Conservation (phyloP, 257 asterid species). For the Mentha longifolia region DNA sequence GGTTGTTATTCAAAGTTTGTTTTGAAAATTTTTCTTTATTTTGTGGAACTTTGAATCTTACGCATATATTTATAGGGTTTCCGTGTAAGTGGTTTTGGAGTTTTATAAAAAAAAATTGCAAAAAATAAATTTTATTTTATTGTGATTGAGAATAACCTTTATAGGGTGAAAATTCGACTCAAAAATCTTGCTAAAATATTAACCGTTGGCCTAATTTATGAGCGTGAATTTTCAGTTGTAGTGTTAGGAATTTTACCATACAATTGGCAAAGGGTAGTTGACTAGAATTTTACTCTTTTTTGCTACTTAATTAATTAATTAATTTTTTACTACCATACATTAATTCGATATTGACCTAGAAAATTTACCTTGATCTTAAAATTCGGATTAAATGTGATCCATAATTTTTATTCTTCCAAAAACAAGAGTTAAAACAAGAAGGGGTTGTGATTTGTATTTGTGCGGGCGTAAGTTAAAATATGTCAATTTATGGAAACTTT, state of each 20-base stretch:
- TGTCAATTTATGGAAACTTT: constrained; percentile 8
- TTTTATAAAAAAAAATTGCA: too few relatives aligned
- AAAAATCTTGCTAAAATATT: neutral
- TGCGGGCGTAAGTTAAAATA: neutral
- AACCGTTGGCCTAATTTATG: neutral
- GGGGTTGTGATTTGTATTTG: constrained; percentile 13
- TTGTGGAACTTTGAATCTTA: constrained; percentile 18
- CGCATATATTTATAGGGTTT: too few relatives aligned
- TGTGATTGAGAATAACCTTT: too few relatives aligned
- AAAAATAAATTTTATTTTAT: too few relatives aligned
- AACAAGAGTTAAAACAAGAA: constrained; percentile 9
- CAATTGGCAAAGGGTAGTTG: neutral
- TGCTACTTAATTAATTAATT: neutral
- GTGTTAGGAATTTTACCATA: neutral
- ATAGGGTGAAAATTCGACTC: neutral
- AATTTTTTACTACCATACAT: neutral
- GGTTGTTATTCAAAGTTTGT: neutral
- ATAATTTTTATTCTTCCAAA: neutral
- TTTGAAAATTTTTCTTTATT: neutral
- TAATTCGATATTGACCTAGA: neutral
- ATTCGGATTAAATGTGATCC: neutral
- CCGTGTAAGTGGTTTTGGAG: too few relatives aligned
- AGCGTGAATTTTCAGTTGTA: neutral
- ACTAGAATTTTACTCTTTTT: neutral
- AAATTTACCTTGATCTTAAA: neutral